Conservation (phyloP, 2,329 filamentous ascomycete genomes). For the Tolypocladium amazonense region DNA sequence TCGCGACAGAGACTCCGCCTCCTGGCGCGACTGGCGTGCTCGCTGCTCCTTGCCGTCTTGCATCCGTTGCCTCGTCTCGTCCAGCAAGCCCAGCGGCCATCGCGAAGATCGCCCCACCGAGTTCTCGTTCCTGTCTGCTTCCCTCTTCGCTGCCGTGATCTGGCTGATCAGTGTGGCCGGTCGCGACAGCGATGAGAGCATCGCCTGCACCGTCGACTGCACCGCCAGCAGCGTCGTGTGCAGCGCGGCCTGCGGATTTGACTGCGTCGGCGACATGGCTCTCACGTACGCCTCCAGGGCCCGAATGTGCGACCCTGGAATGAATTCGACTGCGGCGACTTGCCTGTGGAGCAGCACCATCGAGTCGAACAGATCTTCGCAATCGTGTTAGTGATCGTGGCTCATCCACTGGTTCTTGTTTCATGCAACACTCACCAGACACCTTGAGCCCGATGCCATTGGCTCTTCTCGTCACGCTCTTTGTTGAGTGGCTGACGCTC, state of each 20-base stretch:
- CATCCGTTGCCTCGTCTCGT: conserved; percentile 74
- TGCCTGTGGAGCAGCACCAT: conserved; percentile 42
- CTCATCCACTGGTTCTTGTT: neutral
- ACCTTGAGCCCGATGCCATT: conserved; percentile 60
- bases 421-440: conserved; percentile 36
- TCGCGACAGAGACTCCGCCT: conserved; percentile 63
- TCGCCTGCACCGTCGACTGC: conserved; percentile 73
- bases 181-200: conserved; percentile 67
- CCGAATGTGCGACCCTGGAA: conserved; percentile 56
- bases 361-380: conserved; percentile 57
- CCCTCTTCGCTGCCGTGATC: conserved; percentile 63
- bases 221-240: conserved; percentile 69
- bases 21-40: conserved; percentile 56
- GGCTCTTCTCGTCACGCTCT: conserved; percentile 68
- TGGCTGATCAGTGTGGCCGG: conserved; percentile 68
- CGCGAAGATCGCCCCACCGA: conserved; percentile 64
- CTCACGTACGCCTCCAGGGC: conserved; percentile 66
- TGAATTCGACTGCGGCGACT: conserved; percentile 48
- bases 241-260: conserved; percentile 61
- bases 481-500: conserved; percentile 71
- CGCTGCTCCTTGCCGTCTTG: conserved; percentile 79
- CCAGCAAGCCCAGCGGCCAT: conserved; percentile 73
- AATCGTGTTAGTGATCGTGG: neutral
- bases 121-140: conserved; percentile 67
- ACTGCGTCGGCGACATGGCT: conserved; percentile 55